Percentiles rank a stretch among this genome's conserved stretches.
Conservation (phyloP, 1,284 basidiomycete genomes). For the Limonomyces culmigenus region DNA sequence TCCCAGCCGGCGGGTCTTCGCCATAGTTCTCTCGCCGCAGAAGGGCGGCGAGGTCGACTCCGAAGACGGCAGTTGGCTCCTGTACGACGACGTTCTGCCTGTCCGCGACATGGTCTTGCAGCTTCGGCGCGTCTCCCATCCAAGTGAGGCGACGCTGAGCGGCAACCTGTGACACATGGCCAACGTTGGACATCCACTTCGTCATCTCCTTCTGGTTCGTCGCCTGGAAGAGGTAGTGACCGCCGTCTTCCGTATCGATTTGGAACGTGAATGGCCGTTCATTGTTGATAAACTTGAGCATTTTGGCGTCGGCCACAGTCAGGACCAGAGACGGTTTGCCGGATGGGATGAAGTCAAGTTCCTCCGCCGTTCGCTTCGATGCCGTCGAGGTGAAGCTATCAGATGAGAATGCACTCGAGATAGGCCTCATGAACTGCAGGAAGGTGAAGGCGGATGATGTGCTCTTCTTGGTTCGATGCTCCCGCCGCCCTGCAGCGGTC, state of each 20-base stretch:
- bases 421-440: slow-evolving; percentile 70
- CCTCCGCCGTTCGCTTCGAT: slow-evolving; percentile 40
- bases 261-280: slow-evolving; percentile 69
- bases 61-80: slow-evolving; percentile 44
- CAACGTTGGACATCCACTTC: slow-evolving; percentile 61
- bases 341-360: slow-evolving; percentile 53
- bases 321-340: slow-evolving; percentile 60
- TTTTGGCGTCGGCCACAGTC: slow-evolving; percentile 52
- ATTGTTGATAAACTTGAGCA: slow-evolving; percentile 54
- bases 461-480: slow-evolving; percentile 70
- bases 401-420: slow-evolving; percentile 64
- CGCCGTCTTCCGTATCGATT: slow-evolving; percentile 72
- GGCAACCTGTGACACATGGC: slow-evolving; percentile 47
- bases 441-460: slow-evolving; percentile 47
- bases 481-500: slow-evolving; percentile 30
- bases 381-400: slow-evolving; percentile 28
- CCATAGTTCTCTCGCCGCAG: slow-evolving; percentile 44
- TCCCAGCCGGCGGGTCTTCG: slow-evolving; percentile 31
- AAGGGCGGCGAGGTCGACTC: slow-evolving; percentile 53
- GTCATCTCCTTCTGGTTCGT: slow-evolving; percentile 47
- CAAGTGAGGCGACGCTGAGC: slow-evolving; percentile 70
- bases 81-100: slow-evolving; percentile 11
- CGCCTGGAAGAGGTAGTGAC: slow-evolving; percentile 63
- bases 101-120: slow-evolving; percentile 53
- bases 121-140: slow-evolving; percentile 52